Percentiles rank a stretch among this genome's conserved stretches.
Evolutionary conservation across 2,329 filamentous ascomycete species (phyloP).

Genomic region (Xylaria hypoxylon): DNA sequence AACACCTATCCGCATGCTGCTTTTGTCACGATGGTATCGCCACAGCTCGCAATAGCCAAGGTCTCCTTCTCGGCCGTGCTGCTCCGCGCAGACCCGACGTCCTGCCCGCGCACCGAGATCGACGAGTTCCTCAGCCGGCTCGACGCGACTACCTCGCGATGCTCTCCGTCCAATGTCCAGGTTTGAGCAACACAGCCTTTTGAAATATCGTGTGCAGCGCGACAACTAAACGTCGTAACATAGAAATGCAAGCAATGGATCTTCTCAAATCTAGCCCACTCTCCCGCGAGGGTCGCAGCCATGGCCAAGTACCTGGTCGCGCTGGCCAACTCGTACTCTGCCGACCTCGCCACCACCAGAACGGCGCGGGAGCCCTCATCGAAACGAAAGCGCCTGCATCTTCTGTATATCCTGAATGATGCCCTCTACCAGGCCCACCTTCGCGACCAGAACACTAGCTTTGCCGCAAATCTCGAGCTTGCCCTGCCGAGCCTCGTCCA

Average conservation of each 20-base stretch:
- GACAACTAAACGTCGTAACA: conserved; percentile 52
- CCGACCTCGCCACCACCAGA: conserved; percentile 50
- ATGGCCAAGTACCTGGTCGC: conserved; percentile 82
- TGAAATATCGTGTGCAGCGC: conserved; percentile 55
- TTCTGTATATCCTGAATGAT: conserved; percentile 84
- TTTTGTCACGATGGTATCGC: conserved; percentile 67
- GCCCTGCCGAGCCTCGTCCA: conserved; percentile 72
- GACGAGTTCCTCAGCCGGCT: conserved; percentile 75
- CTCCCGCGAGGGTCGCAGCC: conserved; percentile 71
- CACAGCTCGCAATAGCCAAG: conserved; percentile 81
- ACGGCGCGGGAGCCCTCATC: conserved; percentile 63
- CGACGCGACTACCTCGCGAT: conserved; percentile 73
- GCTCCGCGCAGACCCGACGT: conserved; percentile 77
- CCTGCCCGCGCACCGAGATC: conserved; percentile 76
- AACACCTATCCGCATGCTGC: neutral
- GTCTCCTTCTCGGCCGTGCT: conserved; percentile 80
- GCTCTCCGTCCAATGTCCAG: conserved; percentile 86
- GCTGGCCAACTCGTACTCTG: conserved; percentile 69
- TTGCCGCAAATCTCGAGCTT: conserved; percentile 68
- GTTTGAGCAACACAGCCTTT: conserved; percentile 71
- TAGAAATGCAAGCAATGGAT: conserved; percentile 94
- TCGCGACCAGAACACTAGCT: conserved; percentile 59
- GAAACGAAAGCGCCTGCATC: conserved; percentile 76
- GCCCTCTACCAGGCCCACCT: conserved; percentile 76
- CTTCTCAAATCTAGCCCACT: conserved; percentile 76